Percentiles rank a stretch among this genome's conserved stretches.
Evolutionary conservation across 1,139 yeast species (phyloP).

Genomic region (Entelexis paramagnoliae): DNA sequence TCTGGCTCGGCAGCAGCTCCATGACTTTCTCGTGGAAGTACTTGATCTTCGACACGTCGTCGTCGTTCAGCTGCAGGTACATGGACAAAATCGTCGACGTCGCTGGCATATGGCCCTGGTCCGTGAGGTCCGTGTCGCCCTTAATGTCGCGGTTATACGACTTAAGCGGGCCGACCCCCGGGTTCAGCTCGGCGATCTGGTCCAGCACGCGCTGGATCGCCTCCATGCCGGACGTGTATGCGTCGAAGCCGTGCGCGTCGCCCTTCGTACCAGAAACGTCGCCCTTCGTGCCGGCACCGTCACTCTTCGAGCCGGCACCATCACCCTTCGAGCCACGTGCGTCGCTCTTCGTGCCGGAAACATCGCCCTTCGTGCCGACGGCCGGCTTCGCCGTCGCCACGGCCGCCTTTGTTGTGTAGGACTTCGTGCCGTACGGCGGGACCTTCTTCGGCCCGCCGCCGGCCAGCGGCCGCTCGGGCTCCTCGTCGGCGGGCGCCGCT

Average conservation of each 20-base stretch:
- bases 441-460: background rate
- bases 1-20: conserved; percentile 38
- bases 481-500: background rate
- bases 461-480: background rate
- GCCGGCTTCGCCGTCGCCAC: background rate
- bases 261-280: background rate
- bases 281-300: background rate
- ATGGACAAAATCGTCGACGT: conserved; percentile 41
- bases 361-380: no score
- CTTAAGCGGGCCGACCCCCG: conserved; percentile 11
- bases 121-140: conserved; percentile 10
- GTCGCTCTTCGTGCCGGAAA: background rate
- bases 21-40: conserved; percentile 47
- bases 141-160: conserved; percentile 13
- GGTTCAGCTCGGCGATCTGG: conserved; percentile 10
- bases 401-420: conserved; percentile 1
- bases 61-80: conserved; percentile 44
- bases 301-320: background rate
- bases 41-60: conserved; percentile 41
- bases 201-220: conserved; percentile 8
- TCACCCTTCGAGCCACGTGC: background rate
- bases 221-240: conserved; percentile 12
- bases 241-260: background rate
- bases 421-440: conserved; percentile 3
- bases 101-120: conserved; percentile 17